phyloP scores from a whole-genome alignment of 768 basidiomycete species.

The Fomitopsis serialis region DNA sequence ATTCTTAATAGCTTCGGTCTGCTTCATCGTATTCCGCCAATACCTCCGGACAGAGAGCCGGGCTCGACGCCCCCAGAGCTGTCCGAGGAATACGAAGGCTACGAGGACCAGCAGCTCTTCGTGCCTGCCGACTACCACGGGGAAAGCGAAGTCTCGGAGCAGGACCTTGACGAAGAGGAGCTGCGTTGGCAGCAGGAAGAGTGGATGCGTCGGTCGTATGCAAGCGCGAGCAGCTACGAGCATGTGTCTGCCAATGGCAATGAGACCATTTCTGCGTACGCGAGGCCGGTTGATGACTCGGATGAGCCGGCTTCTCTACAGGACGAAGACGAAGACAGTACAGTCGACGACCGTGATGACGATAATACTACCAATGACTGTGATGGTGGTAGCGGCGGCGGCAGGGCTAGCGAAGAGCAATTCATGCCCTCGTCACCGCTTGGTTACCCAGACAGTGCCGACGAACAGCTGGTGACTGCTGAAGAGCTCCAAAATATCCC shows the following conservation, averaged over 20 bases:
- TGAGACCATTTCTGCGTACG: conserved; percentile 21
- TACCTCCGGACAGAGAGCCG: conserved; percentile 52
- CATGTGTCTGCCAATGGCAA: conserved; percentile 15
- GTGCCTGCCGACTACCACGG: conserved; percentile 68
- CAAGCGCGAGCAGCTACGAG: conserved; percentile 16
- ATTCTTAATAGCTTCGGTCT: conserved; percentile 65
- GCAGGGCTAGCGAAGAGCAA: no score
- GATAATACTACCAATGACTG: conserved; percentile 7
- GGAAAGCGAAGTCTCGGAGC: conserved; percentile 38
- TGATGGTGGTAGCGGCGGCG: no score
- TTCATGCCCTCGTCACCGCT: no score
- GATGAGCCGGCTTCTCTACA: conserved; percentile 7
- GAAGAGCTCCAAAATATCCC: neutral
- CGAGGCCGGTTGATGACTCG: neutral
- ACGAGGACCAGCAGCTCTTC: conserved; percentile 62
- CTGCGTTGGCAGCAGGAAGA: conserved; percentile 21
- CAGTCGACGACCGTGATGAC: no score
- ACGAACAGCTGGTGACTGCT: no score
- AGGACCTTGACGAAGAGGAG: conserved; percentile 13
- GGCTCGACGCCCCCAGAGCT: conserved; percentile 55
- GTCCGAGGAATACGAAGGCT: conserved; percentile 36
- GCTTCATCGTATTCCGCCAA: conserved; percentile 87
- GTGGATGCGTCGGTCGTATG: conserved; percentile 23
- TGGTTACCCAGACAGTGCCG: no score
- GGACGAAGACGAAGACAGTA: conserved; percentile 6